phyloP scores from a whole-genome alignment of 2,329 filamentous ascomycete species.

The Lasiodiplodia gonubiensis region DNA sequence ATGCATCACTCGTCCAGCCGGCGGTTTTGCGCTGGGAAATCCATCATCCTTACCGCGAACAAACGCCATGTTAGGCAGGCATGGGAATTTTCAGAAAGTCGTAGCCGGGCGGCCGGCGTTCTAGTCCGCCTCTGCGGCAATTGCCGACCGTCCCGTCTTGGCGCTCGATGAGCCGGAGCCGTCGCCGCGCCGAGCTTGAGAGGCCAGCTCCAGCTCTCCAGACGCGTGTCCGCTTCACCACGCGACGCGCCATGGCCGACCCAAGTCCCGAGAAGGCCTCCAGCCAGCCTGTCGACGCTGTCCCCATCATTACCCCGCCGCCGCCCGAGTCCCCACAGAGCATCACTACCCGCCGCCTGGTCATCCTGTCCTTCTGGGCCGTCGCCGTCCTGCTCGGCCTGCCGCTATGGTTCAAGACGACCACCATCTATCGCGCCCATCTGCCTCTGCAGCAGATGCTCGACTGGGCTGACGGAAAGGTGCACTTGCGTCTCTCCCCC shows the following conservation, averaged over 20 bases:
- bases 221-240: slow-evolving; percentile 3
- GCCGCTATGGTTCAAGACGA: slow-evolving; percentile 96
- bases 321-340: slow-evolving; percentile 78
- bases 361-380: slow-evolving; percentile 89
- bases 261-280: background rate
- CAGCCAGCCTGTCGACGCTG: background rate
- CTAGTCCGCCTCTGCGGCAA: no score
- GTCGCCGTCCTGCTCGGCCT: slow-evolving; percentile 83
- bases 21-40: no score
- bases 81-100: no score
- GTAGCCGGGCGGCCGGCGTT: no score
- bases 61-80: no score
- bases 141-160: no score
- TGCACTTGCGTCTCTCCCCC: slow-evolving; percentile 47
- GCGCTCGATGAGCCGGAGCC: no score
- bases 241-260: slow-evolving; percentile 18
- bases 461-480: slow-evolving; percentile 89
- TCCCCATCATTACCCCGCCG: slow-evolving; percentile 48
- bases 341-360: slow-evolving; percentile 70
- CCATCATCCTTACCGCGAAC: no score
- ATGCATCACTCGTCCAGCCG: no score
- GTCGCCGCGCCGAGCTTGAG: background rate
- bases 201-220: background rate
- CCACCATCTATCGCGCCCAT: slow-evolving; percentile 84
- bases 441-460: slow-evolving; percentile 87